Conservation (phyloP, 768 basidiomycete species). For the Psilocybe subaeruginosa region DNA sequence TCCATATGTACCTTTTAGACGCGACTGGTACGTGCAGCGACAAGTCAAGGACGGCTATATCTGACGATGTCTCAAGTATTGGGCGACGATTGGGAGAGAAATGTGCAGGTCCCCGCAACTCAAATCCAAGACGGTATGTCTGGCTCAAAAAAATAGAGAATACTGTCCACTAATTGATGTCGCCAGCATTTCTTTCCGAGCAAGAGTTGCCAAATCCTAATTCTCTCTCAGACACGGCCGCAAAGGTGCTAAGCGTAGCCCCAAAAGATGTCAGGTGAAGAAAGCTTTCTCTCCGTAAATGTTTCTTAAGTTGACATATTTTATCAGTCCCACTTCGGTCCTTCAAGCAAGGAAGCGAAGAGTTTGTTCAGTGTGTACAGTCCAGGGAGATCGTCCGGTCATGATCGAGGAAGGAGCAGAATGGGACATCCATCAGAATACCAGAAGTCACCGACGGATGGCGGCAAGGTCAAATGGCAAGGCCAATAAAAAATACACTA, state of each 20-base stretch:
- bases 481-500: not conserved
- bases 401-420: constrained; percentile 58
- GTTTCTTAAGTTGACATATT: no score
- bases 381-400: constrained; percentile 59
- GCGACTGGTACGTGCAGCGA: constrained; percentile 55
- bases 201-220: constrained; percentile 54
- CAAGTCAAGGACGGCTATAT: not conserved
- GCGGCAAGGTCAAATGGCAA: constrained; percentile 25
- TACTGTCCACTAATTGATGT: not conserved
- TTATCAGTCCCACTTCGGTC: constrained; percentile 55
- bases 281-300: not conserved
- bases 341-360: constrained; percentile 59
- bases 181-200: constrained; percentile 15
- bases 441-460: constrained; percentile 56
- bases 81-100: constrained; percentile 58
- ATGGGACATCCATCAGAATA: constrained; percentile 62
- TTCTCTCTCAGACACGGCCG: constrained; percentile 56
- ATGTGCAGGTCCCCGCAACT: constrained; percentile 56
- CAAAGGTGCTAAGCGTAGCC: constrained; percentile 49
- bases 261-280: constrained; percentile 49
- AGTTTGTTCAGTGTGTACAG: constrained; percentile 67
- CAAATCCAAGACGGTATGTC: constrained; percentile 50
- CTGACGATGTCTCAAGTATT: constrained; percentile 37
- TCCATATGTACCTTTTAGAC: constrained; percentile 60
- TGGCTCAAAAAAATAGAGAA: not conserved